These are phyloP conservation scores for Naganishia vishniacii DNA, from an alignment of 768 basidiomycete species.

Conservation along the genomic window DNA sequence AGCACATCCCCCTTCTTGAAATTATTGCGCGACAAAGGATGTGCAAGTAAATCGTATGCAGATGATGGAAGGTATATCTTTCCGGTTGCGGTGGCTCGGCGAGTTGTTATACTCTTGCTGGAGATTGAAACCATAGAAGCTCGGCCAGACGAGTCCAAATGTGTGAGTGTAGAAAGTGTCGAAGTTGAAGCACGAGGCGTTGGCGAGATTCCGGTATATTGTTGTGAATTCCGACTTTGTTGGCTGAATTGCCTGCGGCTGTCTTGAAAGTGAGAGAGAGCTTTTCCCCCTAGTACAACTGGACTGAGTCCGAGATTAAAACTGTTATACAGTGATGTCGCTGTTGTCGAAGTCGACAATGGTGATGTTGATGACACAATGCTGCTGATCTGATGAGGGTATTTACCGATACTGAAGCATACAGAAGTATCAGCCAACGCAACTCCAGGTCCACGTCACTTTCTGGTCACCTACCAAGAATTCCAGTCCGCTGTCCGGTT, in stretches of 20 bases:
- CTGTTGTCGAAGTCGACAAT: no score
- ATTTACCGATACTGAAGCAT: not conserved
- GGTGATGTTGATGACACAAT: not conserved
- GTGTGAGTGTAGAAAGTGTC: conserved; percentile 54
- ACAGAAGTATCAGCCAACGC: not conserved
- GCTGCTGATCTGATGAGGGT: conserved; percentile 3
- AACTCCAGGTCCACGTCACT: not conserved
- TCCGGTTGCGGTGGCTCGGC: conserved; percentile 70
- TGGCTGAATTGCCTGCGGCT: not conserved
- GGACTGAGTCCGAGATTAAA: not conserved
- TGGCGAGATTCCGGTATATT: not conserved
- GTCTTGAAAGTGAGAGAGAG: not conserved
- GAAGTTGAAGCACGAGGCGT: not conserved
- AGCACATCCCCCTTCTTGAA: conserved; percentile 46
- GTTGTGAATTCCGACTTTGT: not conserved
- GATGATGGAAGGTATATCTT: conserved; percentile 62
- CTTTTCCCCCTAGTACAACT: not conserved
- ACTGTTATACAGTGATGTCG: conserved; percentile 2
- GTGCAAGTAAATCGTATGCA: conserved; percentile 63
- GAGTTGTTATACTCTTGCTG: conserved; percentile 58
- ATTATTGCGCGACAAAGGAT: conserved; percentile 46
- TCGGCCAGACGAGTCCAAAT: conserved; percentile 64
- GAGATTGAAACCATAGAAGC: conserved; percentile 80
- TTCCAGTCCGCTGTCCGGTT: not conserved
- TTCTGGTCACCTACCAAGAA: not conserved